Evolutionary conservation across 306 rosid genomes (phyloP).

Genomic region (Datisca glomerata): DNA sequence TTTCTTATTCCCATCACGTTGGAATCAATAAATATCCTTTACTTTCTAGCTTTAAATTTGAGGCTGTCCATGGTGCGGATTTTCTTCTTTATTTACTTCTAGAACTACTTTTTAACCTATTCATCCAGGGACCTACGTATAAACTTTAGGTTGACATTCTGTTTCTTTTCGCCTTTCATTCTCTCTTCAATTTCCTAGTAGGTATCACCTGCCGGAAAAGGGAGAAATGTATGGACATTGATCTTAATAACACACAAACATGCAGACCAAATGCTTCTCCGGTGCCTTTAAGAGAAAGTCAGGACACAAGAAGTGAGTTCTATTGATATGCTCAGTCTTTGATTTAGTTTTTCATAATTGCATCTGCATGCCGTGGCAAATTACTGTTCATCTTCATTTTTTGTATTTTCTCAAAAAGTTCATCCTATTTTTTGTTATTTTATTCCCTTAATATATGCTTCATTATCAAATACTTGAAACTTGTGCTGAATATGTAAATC

Average conservation of each 20-base stretch:
- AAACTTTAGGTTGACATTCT: too few species aligned
- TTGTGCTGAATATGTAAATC: constrained; percentile 3
- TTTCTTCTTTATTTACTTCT: too few species aligned
- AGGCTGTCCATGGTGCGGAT: too few species aligned
- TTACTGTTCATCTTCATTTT: too few species aligned
- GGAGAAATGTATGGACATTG: not conserved
- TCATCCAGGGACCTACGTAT: too few species aligned
- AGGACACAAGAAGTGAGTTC: not conserved
- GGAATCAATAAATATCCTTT: too few species aligned
- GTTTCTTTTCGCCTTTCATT: not conserved
- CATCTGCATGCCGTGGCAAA: not conserved
- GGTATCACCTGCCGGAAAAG: not conserved
- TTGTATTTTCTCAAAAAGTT: too few species aligned
- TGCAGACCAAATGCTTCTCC: not conserved
- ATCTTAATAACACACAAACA: not conserved
- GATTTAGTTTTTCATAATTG: not conserved
- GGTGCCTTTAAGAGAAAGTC: not conserved
- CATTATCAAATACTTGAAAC: not conserved
- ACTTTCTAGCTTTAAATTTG: too few species aligned
- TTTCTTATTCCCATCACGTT: too few species aligned
- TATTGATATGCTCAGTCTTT: not conserved
- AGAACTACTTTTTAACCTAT: too few species aligned
- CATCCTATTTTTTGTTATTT: not conserved
- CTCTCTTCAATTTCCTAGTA: not conserved
- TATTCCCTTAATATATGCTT: not conserved